Base-by-base conservation (phyloP, 2,329 filamentous ascomycete species). In the Talaromyces piceae region DNA sequence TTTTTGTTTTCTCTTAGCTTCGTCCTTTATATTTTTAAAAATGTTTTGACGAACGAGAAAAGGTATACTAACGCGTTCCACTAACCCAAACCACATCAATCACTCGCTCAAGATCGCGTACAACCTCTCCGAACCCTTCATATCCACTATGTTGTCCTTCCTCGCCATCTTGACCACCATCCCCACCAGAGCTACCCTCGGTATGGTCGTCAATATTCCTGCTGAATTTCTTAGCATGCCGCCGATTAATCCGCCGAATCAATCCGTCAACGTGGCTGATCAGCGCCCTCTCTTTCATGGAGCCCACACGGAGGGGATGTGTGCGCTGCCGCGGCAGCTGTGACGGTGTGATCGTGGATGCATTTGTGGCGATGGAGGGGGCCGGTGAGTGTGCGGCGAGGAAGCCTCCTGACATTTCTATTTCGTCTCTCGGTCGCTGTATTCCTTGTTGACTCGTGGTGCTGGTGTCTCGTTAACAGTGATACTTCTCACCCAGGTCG, bases 81-180 rank as follows among this genome's bases (percentile, higher is more conserved):
- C 84, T 88, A 20, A 88, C 79, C 91, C 91, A 97, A 4, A 95
- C 70, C 6, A 94, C 79, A 66, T 94, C 86, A 13, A 95, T 71
- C 11, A 95, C 65, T 5, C 77, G 76, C 51, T 91, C 86, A 1
- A 95, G 68, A 61, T 95, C 89, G 51, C 74, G 79, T 49, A 82
- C 88, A 4, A 89, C 79, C 61, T 91, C 84, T 46, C 73, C 75
- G 65, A 91, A 87, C 47, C 70, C 80, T 49, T 74, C 72, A 56
- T 84, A 86, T 1, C 79, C 80, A 28, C 68, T 65, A n/a, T n/a
- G n/a, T 4, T 71, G 70, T 12, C 67, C 63, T 46, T 71, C 71
- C 9, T 63, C 63, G 9, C 63, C 63, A 3, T 56, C 59, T 25
- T 64, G 56, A 16, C 60, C 60, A 44, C 58, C 49, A 55, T 59